Evolutionary conservation across 345 rosid species (phyloP), one percentile per base, ranked within the genome.

Genomic region (Schrenkiella parvula): DNA sequence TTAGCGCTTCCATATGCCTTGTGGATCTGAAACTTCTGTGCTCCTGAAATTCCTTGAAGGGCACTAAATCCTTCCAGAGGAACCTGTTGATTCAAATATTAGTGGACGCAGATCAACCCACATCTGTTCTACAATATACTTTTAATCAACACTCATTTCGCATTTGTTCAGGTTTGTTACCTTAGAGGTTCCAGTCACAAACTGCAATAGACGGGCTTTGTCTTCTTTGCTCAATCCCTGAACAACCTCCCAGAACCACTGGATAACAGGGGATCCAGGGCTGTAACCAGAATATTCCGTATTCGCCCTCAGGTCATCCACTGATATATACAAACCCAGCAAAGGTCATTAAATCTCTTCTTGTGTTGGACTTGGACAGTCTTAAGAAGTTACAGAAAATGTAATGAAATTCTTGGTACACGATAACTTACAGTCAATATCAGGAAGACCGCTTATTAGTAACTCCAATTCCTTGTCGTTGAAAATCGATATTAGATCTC

Each of bases 181-280:
- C 95, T 93, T 93, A 3, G 97, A 93, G 66, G 99, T 93, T 79
- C 99, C 97, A 3, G 96, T 93, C 44, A 93, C 97, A 76, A 93
- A 93, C 84, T 93, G 99, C 68, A 91, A 84, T 68, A 93, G 90
- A 29, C 96, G 91, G 52, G 96, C 99, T 78, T 88, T 89, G 74
- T 91, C 99, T 78, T 93, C 99, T 85, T 93, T 89, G 85, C 95
- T 93, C 78, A 93, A 87, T 68, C 87, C 95, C 66, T 91, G 96
- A 78, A 81, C 99, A 61, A 87, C 97, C 82, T 93, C 99, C 99
- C 97, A 93, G 82, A 93, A 93, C 99, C 99, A 93, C 71, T 89
- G 99, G 68, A 91, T 88, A 63, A 86, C 84, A n/a, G 90, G 90
- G 53, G 97, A 91, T 66, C 89, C 97, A 61, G 89, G 84, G 77